Base-by-base conservation (phyloP, 306 rosid species). In the Rubus idaeus region DNA sequence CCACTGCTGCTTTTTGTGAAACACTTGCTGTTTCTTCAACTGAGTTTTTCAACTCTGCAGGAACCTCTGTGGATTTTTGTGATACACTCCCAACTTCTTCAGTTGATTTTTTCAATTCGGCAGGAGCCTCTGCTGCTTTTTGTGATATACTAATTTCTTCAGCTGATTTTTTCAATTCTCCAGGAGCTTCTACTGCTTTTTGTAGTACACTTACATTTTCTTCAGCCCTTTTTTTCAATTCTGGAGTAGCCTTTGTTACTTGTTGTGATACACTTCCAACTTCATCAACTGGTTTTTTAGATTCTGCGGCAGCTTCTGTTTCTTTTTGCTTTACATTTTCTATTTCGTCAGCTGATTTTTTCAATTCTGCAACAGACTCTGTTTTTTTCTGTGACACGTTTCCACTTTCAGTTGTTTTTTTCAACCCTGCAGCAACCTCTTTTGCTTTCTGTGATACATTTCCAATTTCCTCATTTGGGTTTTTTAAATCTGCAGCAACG, bases 101-200 rank as follows among this genome's bases (percentile, higher is more conserved):
- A 6, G 12, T 9, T 10, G 64, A 23, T 10, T n/a, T 53, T 53
- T 53, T 71, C 8, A 39, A 7, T 40, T 39, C 50, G n/a, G 47
- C 37, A 37, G 45, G 5, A 56, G 67, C 49, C 26, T 53, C 50
- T 12, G 23, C 41, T 41, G 53, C 2, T 8, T 56, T 56, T 21
- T 6, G 49, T 0, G 63, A 39, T 11, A 21, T 8, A 23, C 56
- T 39, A 4, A 6, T 68, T 46, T 68, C 73, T 68, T 68, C 73
- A 68, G 13, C 40, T 1, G 56, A 52, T 11, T 68, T 68, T 23
- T 45, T 23, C 8, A 68, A 21, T 44, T 45, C 56, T 3, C 5
- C 56, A 45, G 20, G n/a, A 20, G 56, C 41, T 45, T 68, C 73
- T 68, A 35, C 21, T 68, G 40, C 67, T 42, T 73, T 73, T 13